Base-by-base conservation (phyloP, 1,284 basidiomycete genomes). In the Cutaneotrichosporon cutaneum region DNA sequence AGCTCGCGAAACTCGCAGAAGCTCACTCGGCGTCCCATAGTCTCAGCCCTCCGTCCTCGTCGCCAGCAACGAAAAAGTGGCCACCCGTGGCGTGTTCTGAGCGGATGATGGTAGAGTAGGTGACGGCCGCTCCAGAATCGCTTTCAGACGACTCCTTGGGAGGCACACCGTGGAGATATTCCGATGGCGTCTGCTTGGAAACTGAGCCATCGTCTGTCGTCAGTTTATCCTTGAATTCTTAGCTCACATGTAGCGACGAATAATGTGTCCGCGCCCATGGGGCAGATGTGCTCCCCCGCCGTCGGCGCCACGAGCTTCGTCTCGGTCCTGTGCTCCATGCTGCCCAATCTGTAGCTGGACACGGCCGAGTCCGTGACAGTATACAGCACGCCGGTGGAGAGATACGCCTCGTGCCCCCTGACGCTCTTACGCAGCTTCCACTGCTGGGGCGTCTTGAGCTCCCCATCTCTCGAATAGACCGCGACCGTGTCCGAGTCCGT, bases 21-120 rank as follows among this genome's bases (percentile, higher is more conserved):
- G 62, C 67, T 63, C 48, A 77, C 71, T 69, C 58, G 11, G 69
- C 72, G 2, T 68, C 64, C 75, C 76, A 79, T 6, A 80, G 68
- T 16, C 77, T 63, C 8, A 80, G 56, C 2, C 62, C 67, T 2
- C 78, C 78, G 57, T 80, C 78, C 47, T 74, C 77, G 67, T 78
- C 77, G 4, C 78, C 78, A 0, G 73, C 74, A 9, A 73, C 67
- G 3, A 78, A 58, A 44, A 67, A 70, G 2, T 50, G 32, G 1
- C 65, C 56, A 6, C 54, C 55, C 18, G 50, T 54, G 39, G 47
- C 64, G 36, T 36, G 44, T 14, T 39, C 58, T 13, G 42, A 57
- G 11, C 11, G 18, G 4, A 75, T 35, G 11, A 69, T 42, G 21
- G 62, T 60, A 42, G 71, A 54, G 54, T 62, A 70, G 1, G 74